A percentile compares a stretch with the other conserved stretches of the same genome.
These are phyloP conservation scores for Neltuma alba DNA, from an alignment of 306 rosid species.

Conservation along the genomic window DNA sequence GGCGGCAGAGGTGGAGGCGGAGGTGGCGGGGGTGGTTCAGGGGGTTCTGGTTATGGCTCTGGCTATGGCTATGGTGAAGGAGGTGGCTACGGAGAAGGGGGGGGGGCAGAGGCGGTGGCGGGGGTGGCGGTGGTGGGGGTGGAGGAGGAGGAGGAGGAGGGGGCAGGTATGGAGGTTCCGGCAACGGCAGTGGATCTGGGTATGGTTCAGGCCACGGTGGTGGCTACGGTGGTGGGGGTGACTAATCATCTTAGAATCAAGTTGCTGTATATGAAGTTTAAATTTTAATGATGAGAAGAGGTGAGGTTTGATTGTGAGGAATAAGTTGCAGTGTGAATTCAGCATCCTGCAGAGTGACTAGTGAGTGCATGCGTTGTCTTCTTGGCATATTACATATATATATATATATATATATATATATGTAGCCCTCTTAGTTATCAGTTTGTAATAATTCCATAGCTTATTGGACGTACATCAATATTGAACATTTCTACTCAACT, in stretches of 20 bases:
- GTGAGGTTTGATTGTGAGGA: background rate
- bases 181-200: too few relatives aligned
- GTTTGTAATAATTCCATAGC: background rate
- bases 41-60: conserved; percentile 40
- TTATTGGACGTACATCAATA: too few relatives aligned
- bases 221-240: background rate
- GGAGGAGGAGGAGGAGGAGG: background rate
- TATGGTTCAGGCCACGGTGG: too few relatives aligned
- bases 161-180: background rate
- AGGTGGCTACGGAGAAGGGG: background rate
- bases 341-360: conserved; percentile 11
- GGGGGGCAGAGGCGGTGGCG: conserved; percentile 29
- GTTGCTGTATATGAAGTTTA: too few relatives aligned
- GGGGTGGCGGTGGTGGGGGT: conserved; percentile 16
- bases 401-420: background rate
- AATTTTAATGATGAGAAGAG: too few relatives aligned
- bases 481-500: background rate
- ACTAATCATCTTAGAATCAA: conserved; percentile 27
- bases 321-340: conserved; percentile 35
- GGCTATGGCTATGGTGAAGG: conserved; percentile 34
- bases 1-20: conserved; percentile 20
- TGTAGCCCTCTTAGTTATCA: background rate
- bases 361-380: too few relatives aligned
- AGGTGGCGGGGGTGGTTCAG: conserved; percentile 44
- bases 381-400: too few relatives aligned